phyloP scores from a whole-genome alignment of 805 yeast genomes.

The Tetrapisispora phaffii region DNA sequence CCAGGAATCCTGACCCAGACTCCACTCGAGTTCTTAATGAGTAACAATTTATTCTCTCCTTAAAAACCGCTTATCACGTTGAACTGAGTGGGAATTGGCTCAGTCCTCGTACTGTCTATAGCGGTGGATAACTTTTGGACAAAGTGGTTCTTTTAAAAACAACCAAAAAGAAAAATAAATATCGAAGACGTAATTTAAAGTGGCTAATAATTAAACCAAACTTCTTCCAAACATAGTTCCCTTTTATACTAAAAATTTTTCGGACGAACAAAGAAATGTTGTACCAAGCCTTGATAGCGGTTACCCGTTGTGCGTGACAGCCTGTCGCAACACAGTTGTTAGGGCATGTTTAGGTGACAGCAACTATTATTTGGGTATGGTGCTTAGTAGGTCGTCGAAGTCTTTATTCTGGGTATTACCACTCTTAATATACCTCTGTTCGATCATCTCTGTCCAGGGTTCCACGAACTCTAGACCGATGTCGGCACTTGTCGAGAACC shows the following conservation, averaged over 20 bases:
- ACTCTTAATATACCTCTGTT: slow-evolving; percentile 41
- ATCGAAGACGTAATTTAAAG: neutral
- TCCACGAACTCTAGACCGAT: slow-evolving; percentile 55
- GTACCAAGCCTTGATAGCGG: too few relatives aligned
- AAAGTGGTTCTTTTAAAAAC: slow-evolving; percentile 34
- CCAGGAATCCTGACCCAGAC: slow-evolving; percentile 6
- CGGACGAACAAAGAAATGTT: neutral
- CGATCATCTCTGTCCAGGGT: slow-evolving; percentile 74
- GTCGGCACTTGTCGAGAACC: slow-evolving; percentile 41
- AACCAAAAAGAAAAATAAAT: slow-evolving; percentile 15
- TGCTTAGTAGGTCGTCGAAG: neutral
- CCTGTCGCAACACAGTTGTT: neutral
- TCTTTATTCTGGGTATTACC: neutral
- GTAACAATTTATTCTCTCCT: slow-evolving; percentile 24
- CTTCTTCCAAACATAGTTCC: neutral
- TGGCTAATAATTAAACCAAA: neutral
- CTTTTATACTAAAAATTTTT: slow-evolving; percentile 1
- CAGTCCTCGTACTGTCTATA: slow-evolving; percentile 50
- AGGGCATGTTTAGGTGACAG: neutral
- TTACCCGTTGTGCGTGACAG: too few relatives aligned
- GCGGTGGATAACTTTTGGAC: slow-evolving; percentile 62
- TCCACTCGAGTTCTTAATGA: slow-evolving; percentile 31
- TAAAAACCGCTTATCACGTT: slow-evolving; percentile 27
- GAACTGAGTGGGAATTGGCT: slow-evolving; percentile 12
- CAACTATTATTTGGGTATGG: neutral